Evolutionary conservation across 1,284 basidiomycete genomes (phyloP), one percentile per base, ranked within the genome.

Genomic region (Neotropicomus parvogracilis): DNA sequence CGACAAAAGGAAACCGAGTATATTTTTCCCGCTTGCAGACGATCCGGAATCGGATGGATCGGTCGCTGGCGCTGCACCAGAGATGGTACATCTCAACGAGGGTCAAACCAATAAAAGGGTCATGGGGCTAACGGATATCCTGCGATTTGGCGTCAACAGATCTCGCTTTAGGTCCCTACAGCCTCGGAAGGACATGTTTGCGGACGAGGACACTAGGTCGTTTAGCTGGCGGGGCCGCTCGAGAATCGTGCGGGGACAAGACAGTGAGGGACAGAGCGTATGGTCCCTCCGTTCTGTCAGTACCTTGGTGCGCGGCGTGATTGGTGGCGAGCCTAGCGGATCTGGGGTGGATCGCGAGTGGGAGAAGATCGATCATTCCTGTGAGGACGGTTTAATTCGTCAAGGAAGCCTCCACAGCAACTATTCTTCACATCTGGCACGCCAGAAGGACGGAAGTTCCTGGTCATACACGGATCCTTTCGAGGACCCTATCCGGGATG

Each of bases 171-270:
- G 7, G 13, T 16, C 40, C n/a, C 46, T 10, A 12, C 59, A 46
- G 13, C 65, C 65, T 10, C 58, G 84, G 29, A 72, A 75, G 26
- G 85, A 89, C 60, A 88, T 89, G 79, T 75, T 89, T 29, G 85
- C 80, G 2, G 85, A 89, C 50, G 86, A 89, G 65, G 86, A 89
- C 58, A 73, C 75, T 2, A 70, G 74, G 12, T 74, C 78, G 17
- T 80, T 83, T 48, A 72, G 68, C 27, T 59, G 29, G 64, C 55
- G 48, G 57, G 57, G 45, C 60, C 58, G 43, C 57, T 65, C 56
- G 60, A 40, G 50, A 63, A 53, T 54, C 57, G n/a, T 62, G 59
- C 51, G 68, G 66, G 53, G 70, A 62, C 37, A 70, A 29, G 48
- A 64, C 40, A 66, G 68, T 14, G 71, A 68, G 6, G 38, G 38